Conservation (phyloP, 164 flowering plant genomes). For the Aristolochia fimbriata region DNA sequence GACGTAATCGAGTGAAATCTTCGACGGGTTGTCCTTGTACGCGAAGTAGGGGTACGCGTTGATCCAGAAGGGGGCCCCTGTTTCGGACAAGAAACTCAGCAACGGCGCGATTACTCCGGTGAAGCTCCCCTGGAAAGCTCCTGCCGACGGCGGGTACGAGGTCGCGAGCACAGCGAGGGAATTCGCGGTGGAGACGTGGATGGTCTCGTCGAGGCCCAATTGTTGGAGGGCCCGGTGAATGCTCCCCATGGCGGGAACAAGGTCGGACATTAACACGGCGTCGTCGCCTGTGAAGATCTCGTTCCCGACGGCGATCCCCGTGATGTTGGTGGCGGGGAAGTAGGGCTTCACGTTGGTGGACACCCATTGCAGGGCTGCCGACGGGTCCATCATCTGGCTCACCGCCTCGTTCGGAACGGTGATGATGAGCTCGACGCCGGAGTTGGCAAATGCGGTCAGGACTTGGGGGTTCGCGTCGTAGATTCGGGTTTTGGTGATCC, state of each 20-base stretch:
- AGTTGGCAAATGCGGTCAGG: conserved; percentile 62
- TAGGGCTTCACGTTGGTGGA: conserved; percentile 57
- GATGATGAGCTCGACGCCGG: conserved; percentile 54
- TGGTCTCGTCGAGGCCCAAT: conserved; percentile 42
- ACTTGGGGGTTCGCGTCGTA: conserved; percentile 90
- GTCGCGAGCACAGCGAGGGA: conserved; percentile 50
- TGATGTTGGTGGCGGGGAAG: conserved; percentile 63
- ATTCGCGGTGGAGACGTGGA: conserved; percentile 61
- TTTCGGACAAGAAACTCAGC: conserved; percentile 43
- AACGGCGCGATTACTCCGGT: conserved; percentile 34
- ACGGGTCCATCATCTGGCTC: conserved; percentile 31
- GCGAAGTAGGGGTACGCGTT: conserved; percentile 95
- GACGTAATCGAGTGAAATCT: conserved; percentile 55
- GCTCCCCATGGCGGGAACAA: conserved; percentile 61
- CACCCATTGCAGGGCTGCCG: conserved; percentile 82
- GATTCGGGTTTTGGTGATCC: conserved; percentile 59
- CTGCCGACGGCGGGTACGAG: conserved; percentile 88
- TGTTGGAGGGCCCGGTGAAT: conserved; percentile 51
- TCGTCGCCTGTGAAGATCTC: conserved; percentile 62
- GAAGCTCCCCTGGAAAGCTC: conserved; percentile 43
- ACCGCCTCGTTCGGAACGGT: conserved; percentile 64
- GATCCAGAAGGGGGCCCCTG: conserved; percentile 81
- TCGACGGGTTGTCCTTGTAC: conserved; percentile 50
- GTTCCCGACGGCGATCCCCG: conserved; percentile 83
- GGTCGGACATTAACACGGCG: conserved; percentile 23